Evolutionary conservation across 192 early-diverging fungal species (phyloP).

Genomic region (Umbelopsis sp.): DNA sequence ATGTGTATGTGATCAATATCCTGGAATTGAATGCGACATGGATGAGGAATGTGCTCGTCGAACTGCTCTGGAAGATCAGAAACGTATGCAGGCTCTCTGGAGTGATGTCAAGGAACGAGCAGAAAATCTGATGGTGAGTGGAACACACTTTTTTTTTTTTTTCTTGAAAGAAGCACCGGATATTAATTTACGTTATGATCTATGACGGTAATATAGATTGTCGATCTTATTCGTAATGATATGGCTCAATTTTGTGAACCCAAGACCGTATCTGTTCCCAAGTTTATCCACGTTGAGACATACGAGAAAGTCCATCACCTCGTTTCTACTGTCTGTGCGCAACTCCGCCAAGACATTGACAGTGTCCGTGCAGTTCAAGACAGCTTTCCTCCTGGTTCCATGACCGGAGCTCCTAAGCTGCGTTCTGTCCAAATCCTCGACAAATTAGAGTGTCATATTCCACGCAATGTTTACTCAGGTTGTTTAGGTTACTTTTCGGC

Average conservation of each 20-base stretch:
- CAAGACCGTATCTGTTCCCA: constrained; percentile 71
- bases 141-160: too few relatives aligned
- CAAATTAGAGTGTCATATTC: constrained; percentile 64
- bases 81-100: constrained; percentile 49
- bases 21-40: constrained; percentile 23
- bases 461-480: constrained; percentile 87
- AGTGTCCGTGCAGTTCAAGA: constrained; percentile 69
- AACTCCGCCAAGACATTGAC: constrained; percentile 59
- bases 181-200: too few relatives aligned
- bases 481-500: constrained; percentile 85
- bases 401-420: constrained; percentile 97
- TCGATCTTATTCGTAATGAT: constrained; percentile 95
- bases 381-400: constrained; percentile 92
- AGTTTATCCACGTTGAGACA: constrained; percentile 86
- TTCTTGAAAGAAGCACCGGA: too few relatives aligned
- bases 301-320: constrained; percentile 93
- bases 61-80: constrained; percentile 37
- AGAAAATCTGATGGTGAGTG: constrained; percentile 91
- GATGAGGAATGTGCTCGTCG: constrained; percentile 36
- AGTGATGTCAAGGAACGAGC: constrained; percentile 87
- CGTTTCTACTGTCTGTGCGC: constrained; percentile 80
- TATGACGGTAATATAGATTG: constrained; percentile 61
- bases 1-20: constrained; percentile 53
- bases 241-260: constrained; percentile 73
- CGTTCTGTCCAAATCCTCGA: constrained; percentile 82